Evolutionary conservation across 345 rosid genomes (phyloP).

Genomic region (Gynandropsis gynandra): DNA sequence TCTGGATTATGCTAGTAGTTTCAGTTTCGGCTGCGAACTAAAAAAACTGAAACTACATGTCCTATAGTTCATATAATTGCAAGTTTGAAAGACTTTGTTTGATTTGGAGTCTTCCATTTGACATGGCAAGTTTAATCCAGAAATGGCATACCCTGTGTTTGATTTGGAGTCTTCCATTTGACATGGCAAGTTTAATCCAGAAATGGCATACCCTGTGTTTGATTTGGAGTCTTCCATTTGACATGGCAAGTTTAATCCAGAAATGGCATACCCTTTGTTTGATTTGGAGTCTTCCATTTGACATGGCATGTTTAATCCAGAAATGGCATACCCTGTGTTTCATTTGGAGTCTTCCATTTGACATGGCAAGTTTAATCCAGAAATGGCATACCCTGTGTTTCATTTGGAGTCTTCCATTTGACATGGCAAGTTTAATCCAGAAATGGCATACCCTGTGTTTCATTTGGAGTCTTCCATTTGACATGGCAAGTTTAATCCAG

Average conservation of each 20-base stretch:
- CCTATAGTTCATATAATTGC: neutral
- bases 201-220: neutral
- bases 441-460: too few relatives aligned
- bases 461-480: too few relatives aligned
- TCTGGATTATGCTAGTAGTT: constrained; percentile 1
- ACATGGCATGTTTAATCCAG: constrained; percentile 2
- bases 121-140: constrained; percentile 3
- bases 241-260: constrained; percentile 3
- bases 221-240: constrained; percentile 8
- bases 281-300: constrained; percentile 8
- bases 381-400: too few relatives aligned
- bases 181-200: constrained; percentile 3
- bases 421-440: too few relatives aligned
- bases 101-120: constrained; percentile 8
- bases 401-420: too few relatives aligned
- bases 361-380: too few relatives aligned
- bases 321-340: too few relatives aligned
- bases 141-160: neutral
- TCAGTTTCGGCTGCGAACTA: constrained; percentile 1
- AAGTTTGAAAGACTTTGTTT: neutral
- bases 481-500: too few relatives aligned
- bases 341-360: too few relatives aligned
- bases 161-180: constrained; percentile 8
- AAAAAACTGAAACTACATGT: neutral
- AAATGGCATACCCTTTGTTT: neutral